Percentiles rank a stretch among this genome's conserved stretches.
Evolutionary conservation across 129 eudicot genomes (phyloP).

Genomic region (Flaveria trinervia): DNA sequence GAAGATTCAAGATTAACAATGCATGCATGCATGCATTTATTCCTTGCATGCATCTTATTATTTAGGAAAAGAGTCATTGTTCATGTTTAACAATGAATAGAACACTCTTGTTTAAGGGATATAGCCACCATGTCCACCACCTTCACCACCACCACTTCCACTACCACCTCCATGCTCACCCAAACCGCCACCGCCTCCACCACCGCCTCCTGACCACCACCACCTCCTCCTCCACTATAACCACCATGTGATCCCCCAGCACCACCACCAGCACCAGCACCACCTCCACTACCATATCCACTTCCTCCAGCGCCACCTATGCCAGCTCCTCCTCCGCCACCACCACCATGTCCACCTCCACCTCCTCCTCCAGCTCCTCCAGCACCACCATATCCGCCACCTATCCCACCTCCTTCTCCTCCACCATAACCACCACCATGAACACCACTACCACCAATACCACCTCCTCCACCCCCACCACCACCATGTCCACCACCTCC

Average conservation of each 20-base stretch:
- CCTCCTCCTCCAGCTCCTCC: slow-evolving; percentile 45
- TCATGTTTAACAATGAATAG: slow-evolving; percentile 7
- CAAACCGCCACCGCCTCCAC: slow-evolving; percentile 42
- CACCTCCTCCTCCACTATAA: slow-evolving; percentile 42
- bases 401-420: slow-evolving; percentile 42
- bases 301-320: slow-evolving; percentile 41
- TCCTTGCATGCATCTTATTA: slow-evolving; percentile 11
- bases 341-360: slow-evolving; percentile 51
- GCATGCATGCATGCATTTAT: slow-evolving; percentile 11
- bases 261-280: slow-evolving; percentile 37
- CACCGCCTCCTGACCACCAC: slow-evolving; percentile 51
- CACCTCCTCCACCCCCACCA: slow-evolving; percentile 30
- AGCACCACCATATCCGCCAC: slow-evolving; percentile 47
- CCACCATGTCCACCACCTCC: slow-evolving; percentile 38
- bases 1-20: neutral
- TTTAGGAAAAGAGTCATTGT: neutral
- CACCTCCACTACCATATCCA: slow-evolving; percentile 43
- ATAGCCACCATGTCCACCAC: slow-evolving; percentile 42
- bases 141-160: slow-evolving; percentile 43
- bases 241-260: slow-evolving; percentile 34
- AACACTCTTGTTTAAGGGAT: slow-evolving; percentile 21
- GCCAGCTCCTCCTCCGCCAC: slow-evolving; percentile 46
- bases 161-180: slow-evolving; percentile 23
- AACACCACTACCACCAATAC: slow-evolving; percentile 16
- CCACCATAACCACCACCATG: slow-evolving; percentile 40